phyloP scores from a whole-genome alignment of 805 yeast genomes.

The Pichia phayaonensis region DNA sequence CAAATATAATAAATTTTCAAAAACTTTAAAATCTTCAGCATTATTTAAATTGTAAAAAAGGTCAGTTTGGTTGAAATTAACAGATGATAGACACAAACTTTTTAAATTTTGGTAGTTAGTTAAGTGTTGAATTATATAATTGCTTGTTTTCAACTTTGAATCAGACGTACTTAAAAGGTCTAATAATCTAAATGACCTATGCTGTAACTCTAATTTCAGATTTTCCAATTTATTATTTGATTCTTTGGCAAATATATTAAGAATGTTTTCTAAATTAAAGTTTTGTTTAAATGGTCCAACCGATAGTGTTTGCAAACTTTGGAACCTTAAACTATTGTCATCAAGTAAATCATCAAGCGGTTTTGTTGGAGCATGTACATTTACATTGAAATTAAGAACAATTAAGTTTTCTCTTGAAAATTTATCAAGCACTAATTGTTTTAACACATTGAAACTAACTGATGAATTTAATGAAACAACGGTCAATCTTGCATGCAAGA shows the following conservation, averaged over 20 bases:
- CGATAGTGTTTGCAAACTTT: conserved; percentile 8
- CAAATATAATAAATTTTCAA: conserved; percentile 11
- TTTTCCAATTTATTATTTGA: background rate
- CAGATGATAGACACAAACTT: conserved; percentile 9
- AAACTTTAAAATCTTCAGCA: background rate
- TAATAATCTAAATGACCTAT: conserved; percentile 4
- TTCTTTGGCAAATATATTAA: conserved; percentile 2
- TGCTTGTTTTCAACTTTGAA: background rate
- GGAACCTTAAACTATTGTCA: background rate
- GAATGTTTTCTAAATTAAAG: conserved; percentile 1
- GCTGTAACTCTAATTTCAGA: conserved; percentile 1
- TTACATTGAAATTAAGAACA: conserved; percentile 4
- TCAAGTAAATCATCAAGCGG: conserved; percentile 1
- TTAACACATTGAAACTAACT: conserved; percentile 9
- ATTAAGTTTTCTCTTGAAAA: conserved; percentile 4
- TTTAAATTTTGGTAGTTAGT: conserved; percentile 1
- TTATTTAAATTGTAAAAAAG: background rate
- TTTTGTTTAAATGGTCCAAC: conserved; percentile 13
- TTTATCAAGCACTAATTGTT: conserved; percentile 5
- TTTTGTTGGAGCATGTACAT: background rate
- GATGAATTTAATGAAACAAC: conserved; percentile 10
- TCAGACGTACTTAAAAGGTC: conserved; percentile 3
- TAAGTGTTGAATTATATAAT: background rate
- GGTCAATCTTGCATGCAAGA: background rate
- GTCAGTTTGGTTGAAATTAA: conserved; percentile 5